These are phyloP conservation scores for Pulveroboletus sp. DNA, from an alignment of 768 basidiomycete species.

Conservation along the genomic window DNA sequence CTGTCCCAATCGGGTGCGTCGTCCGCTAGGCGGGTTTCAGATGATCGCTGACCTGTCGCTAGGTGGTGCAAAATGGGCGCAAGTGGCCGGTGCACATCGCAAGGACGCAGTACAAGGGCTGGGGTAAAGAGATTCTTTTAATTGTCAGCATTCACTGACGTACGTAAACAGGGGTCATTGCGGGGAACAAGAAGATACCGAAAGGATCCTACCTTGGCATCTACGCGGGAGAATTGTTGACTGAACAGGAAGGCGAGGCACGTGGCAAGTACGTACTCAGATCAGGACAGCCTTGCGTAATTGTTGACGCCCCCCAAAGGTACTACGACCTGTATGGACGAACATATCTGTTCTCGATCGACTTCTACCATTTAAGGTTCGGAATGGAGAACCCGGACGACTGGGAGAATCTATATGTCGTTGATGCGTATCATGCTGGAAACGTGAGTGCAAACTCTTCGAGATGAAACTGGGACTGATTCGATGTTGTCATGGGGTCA, in stretches of 20 bases:
- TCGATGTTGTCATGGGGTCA: conserved; percentile 29
- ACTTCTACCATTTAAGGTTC: conserved; percentile 62
- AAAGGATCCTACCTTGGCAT: conserved; percentile 73
- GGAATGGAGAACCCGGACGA: conserved; percentile 24
- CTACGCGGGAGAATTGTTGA: conserved; percentile 81
- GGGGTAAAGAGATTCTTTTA: conserved; percentile 49
- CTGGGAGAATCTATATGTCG: conserved; percentile 43
- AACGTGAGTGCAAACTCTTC: conserved; percentile 77
- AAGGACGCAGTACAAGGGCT: conserved; percentile 76
- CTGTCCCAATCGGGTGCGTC: conserved; percentile 70
- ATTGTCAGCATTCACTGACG: neutral
- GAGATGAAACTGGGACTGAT: no score
- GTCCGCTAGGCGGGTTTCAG: neutral
- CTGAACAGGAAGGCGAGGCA: conserved; percentile 58
- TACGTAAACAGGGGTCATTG: conserved; percentile 61
- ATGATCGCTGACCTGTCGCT: neutral
- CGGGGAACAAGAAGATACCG: conserved; percentile 58
- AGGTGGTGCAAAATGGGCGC: conserved; percentile 85
- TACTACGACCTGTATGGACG: conserved; percentile 70
- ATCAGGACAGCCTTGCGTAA: neutral
- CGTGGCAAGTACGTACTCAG: conserved; percentile 64
- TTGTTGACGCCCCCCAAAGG: conserved; percentile 34
- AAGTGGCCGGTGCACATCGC: conserved; percentile 57
- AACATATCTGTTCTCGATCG: conserved; percentile 81
- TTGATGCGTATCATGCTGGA: conserved; percentile 87